These are phyloP conservation scores for Xanthoconium separans DNA, from an alignment of 1,284 basidiomycete species.

Conservation along the genomic window DNA sequence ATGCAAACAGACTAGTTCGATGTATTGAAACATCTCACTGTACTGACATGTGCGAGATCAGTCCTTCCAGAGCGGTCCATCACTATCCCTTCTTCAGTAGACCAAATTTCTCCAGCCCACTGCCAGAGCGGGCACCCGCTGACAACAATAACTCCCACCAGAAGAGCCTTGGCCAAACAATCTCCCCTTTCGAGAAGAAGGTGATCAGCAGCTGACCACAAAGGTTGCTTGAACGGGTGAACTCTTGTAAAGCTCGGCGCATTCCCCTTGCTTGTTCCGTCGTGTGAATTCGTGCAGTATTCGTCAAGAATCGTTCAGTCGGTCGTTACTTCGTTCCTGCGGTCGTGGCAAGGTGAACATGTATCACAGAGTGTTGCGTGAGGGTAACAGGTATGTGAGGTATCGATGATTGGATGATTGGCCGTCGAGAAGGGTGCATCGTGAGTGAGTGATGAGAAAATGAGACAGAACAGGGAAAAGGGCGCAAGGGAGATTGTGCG, in stretches of 20 bases:
- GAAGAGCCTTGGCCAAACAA: conserved; percentile 15
- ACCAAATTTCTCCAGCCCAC: conserved; percentile 30
- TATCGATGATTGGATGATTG: conserved; percentile 27
- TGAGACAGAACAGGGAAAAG: conserved; percentile 11
- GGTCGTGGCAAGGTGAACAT: conserved; percentile 35
- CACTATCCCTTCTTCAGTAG: conserved; percentile 20
- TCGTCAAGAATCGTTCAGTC: conserved; percentile 50
- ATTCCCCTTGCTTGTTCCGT: conserved; percentile 26
- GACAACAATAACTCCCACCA: conserved; percentile 22
- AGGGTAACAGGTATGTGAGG: conserved; percentile 15
- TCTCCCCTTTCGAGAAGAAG: conserved; percentile 12
- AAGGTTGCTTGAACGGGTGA: conserved; percentile 14
- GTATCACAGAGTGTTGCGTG: conserved; percentile 18
- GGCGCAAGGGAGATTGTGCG: conserved; percentile 30
- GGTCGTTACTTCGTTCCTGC: conserved; percentile 39
- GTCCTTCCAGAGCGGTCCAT: conserved; percentile 32
- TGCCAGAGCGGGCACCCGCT: conserved; percentile 31
- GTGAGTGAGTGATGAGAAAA: conserved; percentile 22
- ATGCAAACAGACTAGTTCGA: conserved; percentile 27
- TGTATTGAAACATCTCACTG: conserved; percentile 24
- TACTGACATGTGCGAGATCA: conserved; percentile 19
- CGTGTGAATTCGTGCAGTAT: conserved; percentile 34
- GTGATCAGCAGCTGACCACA: conserved; percentile 12
- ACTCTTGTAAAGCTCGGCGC: conserved; percentile 19
- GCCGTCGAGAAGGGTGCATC: conserved; percentile 24